Conservation (phyloP, 805 yeast genomes). For the Pachysolen tannophilus region DNA sequence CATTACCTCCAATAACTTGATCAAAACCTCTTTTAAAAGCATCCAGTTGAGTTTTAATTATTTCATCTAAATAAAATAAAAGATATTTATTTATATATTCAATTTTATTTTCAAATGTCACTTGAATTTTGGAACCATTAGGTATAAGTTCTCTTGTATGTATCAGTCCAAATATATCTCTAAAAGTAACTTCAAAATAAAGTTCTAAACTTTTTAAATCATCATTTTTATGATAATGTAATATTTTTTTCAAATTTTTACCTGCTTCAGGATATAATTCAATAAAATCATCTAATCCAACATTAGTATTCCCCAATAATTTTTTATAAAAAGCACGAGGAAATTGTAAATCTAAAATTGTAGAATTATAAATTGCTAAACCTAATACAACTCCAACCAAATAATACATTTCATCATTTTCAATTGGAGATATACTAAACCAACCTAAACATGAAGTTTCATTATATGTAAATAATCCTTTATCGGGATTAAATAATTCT, state of each 20-base stretch:
- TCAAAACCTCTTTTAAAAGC: constrained; percentile 67
- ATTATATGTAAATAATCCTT: constrained; percentile 58
- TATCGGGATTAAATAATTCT: constrained; percentile 59
- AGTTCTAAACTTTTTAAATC: constrained; percentile 38
- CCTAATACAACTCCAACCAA: constrained; percentile 84
- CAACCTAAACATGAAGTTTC: constrained; percentile 69
- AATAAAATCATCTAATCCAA: constrained; percentile 54
- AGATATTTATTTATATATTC: constrained; percentile 59
- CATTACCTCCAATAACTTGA: constrained; percentile 72
- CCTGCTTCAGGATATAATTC: constrained; percentile 67
- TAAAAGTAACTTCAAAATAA: constrained; percentile 54
- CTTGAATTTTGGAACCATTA: constrained; percentile 48
- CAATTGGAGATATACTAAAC: constrained; percentile 51
- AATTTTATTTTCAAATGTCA: constrained; percentile 49
- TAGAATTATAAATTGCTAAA: constrained; percentile 84
- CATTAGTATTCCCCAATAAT: constrained; percentile 44
- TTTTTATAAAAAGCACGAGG: constrained; percentile 76
- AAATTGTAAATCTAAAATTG: constrained; percentile 71
- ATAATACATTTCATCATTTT: constrained; percentile 50
- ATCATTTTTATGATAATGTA: constrained; percentile 30
- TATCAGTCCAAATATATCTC: constrained; percentile 36
- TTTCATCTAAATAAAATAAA: constrained; percentile 48
- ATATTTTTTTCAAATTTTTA: constrained; percentile 35
- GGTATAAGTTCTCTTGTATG: constrained; percentile 43
- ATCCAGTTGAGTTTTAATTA: constrained; percentile 43